Conservation (phyloP, 1,139 yeast species). For the Pichia sp. region DNA sequence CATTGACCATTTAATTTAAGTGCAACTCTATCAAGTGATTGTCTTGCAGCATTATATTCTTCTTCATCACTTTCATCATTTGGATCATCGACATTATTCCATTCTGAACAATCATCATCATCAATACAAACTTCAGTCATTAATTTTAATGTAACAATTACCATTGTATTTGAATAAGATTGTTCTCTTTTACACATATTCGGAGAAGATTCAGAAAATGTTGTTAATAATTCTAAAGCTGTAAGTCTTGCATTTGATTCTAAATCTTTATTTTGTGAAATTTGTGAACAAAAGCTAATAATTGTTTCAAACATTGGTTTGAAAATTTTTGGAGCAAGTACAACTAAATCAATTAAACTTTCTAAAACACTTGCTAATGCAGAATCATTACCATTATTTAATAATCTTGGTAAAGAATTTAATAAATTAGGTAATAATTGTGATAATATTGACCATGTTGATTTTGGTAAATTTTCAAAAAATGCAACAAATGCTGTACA, state of each 20-base stretch:
- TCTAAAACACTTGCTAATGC: conserved; percentile 86
- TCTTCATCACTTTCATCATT: conserved; percentile 72
- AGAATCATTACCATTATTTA: conserved; percentile 69
- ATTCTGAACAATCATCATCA: conserved; percentile 56
- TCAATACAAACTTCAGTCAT: conserved; percentile 89
- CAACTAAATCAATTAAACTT: conserved; percentile 82
- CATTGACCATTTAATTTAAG: conserved; percentile 77
- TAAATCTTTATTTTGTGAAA: conserved; percentile 72
- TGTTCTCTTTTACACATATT: conserved; percentile 85
- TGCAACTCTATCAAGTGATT: conserved; percentile 83
- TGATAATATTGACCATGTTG: conserved; percentile 68
- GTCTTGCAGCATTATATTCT: conserved; percentile 89
- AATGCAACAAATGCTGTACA: conserved; percentile 89
- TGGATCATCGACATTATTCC: conserved; percentile 71
- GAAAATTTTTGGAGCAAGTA: conserved; percentile 91
- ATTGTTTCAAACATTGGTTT: conserved; percentile 82
- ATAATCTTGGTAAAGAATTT: conserved; percentile 79
- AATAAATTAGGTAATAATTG: conserved; percentile 76
- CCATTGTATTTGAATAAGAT: conserved; percentile 64
- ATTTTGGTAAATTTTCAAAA: conserved; percentile 74
- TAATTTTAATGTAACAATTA: conserved; percentile 69
- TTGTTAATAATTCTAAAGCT: conserved; percentile 80
- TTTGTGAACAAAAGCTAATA: conserved; percentile 75
- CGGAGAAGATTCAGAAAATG: conserved; percentile 91
- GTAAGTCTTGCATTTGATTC: conserved; percentile 77